phyloP scores from a whole-genome alignment of 257 asterid species.

The Solanum stenotomum region DNA sequence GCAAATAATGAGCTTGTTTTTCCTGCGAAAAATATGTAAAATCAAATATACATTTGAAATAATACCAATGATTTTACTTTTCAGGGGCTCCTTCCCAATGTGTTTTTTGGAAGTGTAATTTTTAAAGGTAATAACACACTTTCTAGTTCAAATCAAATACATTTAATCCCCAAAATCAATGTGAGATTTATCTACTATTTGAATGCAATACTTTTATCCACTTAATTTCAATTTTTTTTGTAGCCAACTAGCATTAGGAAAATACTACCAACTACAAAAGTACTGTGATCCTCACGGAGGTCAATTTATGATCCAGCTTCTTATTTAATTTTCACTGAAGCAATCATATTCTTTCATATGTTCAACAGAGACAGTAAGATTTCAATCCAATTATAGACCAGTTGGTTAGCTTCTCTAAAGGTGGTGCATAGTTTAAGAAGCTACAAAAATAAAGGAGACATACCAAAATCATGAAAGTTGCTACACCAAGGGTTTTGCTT shows the following conservation, averaged over 20 bases:
- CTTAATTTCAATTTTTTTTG: neutral
- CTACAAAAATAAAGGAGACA: neutral
- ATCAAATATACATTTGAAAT: neutral
- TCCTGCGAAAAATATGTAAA: constrained; percentile 39
- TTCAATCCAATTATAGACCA: neutral
- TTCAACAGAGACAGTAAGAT: neutral
- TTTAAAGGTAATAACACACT: neutral
- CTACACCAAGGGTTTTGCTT: constrained; percentile 80
- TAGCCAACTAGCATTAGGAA: neutral
- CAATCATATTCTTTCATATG: neutral
- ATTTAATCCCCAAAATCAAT: neutral
- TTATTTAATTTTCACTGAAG: neutral
- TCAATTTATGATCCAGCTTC: neutral
- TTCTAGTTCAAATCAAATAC: neutral
- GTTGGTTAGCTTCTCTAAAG: neutral
- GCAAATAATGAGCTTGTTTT: constrained; percentile 55
- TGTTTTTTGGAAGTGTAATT: neutral
- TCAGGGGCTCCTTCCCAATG: neutral
- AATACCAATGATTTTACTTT: neutral
- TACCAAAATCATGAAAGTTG: constrained; percentile 97
- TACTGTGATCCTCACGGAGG: neutral
- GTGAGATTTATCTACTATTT: neutral
- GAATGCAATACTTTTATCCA: neutral
- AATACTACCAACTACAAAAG: neutral
- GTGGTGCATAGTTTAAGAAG: neutral